A percentile compares a stretch with the other conserved stretches of the same genome.
Conservation (phyloP, 169 alveolate species). For the Cystoisospora suis region DNA sequence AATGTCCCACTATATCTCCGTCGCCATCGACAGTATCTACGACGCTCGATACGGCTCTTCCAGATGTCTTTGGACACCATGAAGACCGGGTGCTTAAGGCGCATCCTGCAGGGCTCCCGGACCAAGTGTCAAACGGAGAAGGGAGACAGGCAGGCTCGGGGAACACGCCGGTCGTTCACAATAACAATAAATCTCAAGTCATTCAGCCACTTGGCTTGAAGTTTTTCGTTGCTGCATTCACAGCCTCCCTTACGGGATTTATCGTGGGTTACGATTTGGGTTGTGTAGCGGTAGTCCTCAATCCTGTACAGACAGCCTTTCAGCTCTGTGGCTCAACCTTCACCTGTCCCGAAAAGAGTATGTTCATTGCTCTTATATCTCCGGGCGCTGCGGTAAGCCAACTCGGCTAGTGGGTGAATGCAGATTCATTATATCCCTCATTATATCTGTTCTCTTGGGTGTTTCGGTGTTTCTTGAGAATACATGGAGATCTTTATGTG, state of each 20-base stretch:
- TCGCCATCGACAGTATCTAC: not conserved
- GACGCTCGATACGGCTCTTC: not conserved
- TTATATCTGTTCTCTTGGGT: no score
- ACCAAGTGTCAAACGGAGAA: no score
- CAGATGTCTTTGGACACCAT: no score
- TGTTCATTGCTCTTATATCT: conserved; percentile 24
- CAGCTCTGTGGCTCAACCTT: conserved; percentile 14
- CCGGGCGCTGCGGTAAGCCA: conserved; percentile 57
- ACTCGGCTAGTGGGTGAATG: no score
- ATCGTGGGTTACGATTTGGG: conserved; percentile 36
- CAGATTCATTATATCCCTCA: no score
- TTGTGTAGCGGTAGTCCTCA: conserved; percentile 28
- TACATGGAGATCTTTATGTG: no score
- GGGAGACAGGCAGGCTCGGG: no score
- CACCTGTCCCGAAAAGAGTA: conserved; percentile 23
- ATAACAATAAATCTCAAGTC: no score
- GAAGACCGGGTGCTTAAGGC: no score
- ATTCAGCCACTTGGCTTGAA: not conserved
- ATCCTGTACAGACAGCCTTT: conserved; percentile 37
- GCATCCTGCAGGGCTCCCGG: no score
- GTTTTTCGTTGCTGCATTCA: conserved; percentile 3
- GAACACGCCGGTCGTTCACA: no score
- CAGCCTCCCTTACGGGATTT: conserved; percentile 10
- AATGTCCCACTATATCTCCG: not conserved
- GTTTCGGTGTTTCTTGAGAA: no score